These are phyloP conservation scores for Iberis pinnata DNA, from an alignment of 345 rosid genomes.

Conservation along the genomic window DNA sequence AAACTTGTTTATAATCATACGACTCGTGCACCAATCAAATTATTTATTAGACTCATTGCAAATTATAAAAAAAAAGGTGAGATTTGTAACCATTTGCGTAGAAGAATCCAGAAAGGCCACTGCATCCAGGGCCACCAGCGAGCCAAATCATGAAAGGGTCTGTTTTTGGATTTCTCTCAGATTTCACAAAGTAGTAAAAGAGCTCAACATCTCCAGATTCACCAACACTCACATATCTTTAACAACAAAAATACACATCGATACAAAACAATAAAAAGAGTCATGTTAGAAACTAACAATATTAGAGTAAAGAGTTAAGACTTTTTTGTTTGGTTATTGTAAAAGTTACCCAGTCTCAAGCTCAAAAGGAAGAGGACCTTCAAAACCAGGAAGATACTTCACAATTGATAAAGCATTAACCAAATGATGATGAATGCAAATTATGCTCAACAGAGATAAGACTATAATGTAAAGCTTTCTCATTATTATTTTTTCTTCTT, in stretches of 20 bases:
- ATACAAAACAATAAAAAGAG: conserved; percentile 8
- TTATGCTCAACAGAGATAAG: background rate
- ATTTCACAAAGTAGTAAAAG: conserved; percentile 56
- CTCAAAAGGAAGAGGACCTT: conserved; percentile 57
- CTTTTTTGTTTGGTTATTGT: too few relatives aligned
- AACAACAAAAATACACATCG: background rate
- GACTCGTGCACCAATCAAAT: background rate
- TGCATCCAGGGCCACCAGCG: conserved; percentile 73
- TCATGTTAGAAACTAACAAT: too few relatives aligned
- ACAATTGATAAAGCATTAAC: conserved; percentile 23
- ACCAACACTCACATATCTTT: conserved; percentile 54
- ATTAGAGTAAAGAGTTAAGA: too few relatives aligned
- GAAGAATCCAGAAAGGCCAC: conserved; percentile 37
- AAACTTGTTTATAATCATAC: too few relatives aligned
- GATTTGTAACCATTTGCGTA: conserved; percentile 45
- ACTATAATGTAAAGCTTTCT: background rate
- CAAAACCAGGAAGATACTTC: conserved; percentile 56
- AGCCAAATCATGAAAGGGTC: conserved; percentile 69
- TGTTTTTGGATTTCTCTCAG: conserved; percentile 33
- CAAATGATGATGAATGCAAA: conserved; percentile 9
- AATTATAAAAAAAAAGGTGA: too few relatives aligned
- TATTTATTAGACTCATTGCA: too few relatives aligned
- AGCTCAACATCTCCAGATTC: conserved; percentile 42
- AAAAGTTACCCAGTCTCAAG: conserved; percentile 68
- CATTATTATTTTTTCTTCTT: conserved; percentile 15